Base-by-base conservation (phyloP, 768 basidiomycete genomes). In the Coprinellus micaceus region DNA sequence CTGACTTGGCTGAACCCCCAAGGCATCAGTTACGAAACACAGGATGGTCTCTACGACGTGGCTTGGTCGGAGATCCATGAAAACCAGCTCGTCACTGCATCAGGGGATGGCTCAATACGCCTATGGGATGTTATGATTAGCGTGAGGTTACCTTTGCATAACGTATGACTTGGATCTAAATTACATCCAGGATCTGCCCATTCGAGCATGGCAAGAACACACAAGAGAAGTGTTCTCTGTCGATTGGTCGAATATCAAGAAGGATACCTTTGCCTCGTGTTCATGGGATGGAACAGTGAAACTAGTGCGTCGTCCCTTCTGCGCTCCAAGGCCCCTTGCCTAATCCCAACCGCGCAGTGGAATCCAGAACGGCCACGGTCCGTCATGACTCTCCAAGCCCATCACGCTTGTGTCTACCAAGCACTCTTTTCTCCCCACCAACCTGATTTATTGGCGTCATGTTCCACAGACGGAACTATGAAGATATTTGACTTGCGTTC, bases 51-150 rank as follows among this genome's bases (percentile, higher is more conserved):
- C 7, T 95, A 88, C 68, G 94, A 95, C 65, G 74, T 94, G 47
- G 93, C 95, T 0, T 98, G 95, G 95, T 94, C 91, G 33, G 96
- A 98, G 73, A 71, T 85, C 29, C 92, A 97, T 70, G 94, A 96
- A 74, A 94, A 96, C 66, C 96, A 98, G 66, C 72, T 98, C 36
- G 87, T 90, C 2, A 85, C 92, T 1, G 89, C 84, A 0, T 94
- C 91, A 9, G 96, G 93, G 45, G 93, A 97, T 65, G 94, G 94
- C 2, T 89, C 91, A 13, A 80, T 97, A 64, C 86, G 85, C 67
- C 74, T 98, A 28, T 98, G 94, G 91, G 96, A 98, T 68, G 75
- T 91, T 22, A 83, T 84, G 76, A 75, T 97, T 48, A 87, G 93
- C 64, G 94, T 95, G 72, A 64, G 76, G 30, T 30, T 30, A 40